A percentile compares a stretch with the other conserved stretches of the same genome.
These are phyloP conservation scores for Hypomontagnella monticulosa DNA, from an alignment of 495 filamentous ascomycete genomes.

Conservation along the genomic window DNA sequence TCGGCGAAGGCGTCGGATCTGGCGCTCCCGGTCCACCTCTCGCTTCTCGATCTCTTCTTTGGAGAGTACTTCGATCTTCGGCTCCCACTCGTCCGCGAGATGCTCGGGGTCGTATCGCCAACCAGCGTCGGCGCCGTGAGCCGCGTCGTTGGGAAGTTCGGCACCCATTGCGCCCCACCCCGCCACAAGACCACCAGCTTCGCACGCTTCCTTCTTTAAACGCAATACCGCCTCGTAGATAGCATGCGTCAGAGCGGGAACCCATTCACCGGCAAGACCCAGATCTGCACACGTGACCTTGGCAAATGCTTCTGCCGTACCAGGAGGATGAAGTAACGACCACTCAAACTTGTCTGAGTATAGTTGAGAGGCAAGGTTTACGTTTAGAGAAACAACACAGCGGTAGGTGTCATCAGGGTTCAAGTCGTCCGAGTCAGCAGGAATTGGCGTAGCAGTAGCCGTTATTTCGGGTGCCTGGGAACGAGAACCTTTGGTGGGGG, in stretches of 20 bases:
- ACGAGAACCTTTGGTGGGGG: conserved; percentile 43
- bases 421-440: conserved; percentile 63
- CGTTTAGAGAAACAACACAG: conserved; percentile 88
- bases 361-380: conserved; percentile 90
- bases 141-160: conserved; percentile 90
- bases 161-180: conserved; percentile 74
- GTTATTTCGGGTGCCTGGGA: conserved; percentile 53
- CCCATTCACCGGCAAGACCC: conserved; percentile 90
- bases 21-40: conserved; percentile 91
- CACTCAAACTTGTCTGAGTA: conserved; percentile 99
- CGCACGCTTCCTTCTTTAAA: conserved; percentile 95
- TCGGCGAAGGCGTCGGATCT: conserved; percentile 83
- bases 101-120: conserved; percentile 96
- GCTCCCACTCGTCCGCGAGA: conserved; percentile 91
- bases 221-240: conserved; percentile 96
- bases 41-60: conserved; percentile 99
- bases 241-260: conserved; percentile 90
- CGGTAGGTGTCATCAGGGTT: conserved; percentile 93
- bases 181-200: conserved; percentile 80
- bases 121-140: conserved; percentile 78
- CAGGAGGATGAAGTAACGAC: conserved; percentile 91
- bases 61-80: conserved; percentile 85
- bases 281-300: conserved; percentile 91
- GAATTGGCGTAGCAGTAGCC: conserved; percentile 61
- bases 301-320: conserved; percentile 92